Percentiles rank a stretch among this genome's conserved stretches.
These are phyloP conservation scores for Aquilaria sinensis DNA, from an alignment of 345 rosid genomes.

Conservation along the genomic window DNA sequence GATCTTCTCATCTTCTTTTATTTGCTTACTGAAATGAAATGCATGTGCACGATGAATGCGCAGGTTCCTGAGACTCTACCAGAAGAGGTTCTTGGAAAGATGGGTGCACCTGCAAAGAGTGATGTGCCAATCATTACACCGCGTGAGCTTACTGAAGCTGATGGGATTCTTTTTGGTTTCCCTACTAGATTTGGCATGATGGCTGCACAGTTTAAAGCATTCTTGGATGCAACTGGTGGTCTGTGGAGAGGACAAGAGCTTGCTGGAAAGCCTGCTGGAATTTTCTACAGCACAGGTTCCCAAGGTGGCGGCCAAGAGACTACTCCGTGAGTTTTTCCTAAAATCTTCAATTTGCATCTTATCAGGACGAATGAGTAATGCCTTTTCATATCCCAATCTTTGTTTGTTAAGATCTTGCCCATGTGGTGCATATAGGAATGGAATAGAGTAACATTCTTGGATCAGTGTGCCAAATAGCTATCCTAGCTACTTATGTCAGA, in stretches of 20 bases:
- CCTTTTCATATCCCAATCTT: no score
- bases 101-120: slow-evolving; percentile 63
- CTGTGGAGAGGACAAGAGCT: slow-evolving; percentile 60
- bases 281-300: slow-evolving; percentile 68
- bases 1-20: neutral
- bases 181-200: slow-evolving; percentile 79
- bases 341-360: no score
- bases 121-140: slow-evolving; percentile 52
- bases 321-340: slow-evolving; percentile 41
- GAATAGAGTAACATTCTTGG: no score
- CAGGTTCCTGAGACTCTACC: slow-evolving; percentile 63
- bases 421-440: no score
- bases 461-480: no score
- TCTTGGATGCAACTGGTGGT: slow-evolving; percentile 65
- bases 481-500: no score
- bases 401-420: no score
- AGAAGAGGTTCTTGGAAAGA: slow-evolving; percentile 58
- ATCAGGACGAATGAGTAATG: no score
- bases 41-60: neutral
- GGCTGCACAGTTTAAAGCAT: slow-evolving; percentile 73
- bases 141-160: slow-evolving; percentile 51
- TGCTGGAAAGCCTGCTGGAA: slow-evolving; percentile 74
- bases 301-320: slow-evolving; percentile 88
- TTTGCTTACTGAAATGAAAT: no score
- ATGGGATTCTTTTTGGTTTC: slow-evolving; percentile 59